Conservation (phyloP, 495 filamentous ascomycete species). For the Aspergillus kassunensis region DNA sequence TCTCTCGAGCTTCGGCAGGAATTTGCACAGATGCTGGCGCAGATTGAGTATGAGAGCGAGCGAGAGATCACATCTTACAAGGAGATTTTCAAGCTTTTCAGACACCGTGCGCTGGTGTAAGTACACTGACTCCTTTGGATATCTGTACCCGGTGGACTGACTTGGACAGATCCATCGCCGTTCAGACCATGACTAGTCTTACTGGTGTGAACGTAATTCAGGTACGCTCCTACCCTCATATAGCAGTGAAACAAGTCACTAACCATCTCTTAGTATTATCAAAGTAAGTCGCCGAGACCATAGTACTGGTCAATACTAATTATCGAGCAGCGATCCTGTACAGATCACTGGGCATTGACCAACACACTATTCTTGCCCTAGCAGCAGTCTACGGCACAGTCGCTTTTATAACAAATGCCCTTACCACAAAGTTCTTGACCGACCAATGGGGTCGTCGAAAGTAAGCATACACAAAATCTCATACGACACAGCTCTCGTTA, state of each 20-base stretch:
- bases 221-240: conserved; percentile 21
- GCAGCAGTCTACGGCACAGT: conserved; percentile 54
- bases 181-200: conserved; percentile 56
- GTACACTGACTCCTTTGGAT: conserved; percentile 9
- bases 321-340: conserved; percentile 44
- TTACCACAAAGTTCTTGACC: conserved; percentile 52
- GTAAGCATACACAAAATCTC: conserved; percentile 22
- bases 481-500: background rate
- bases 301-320: background rate
- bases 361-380: conserved; percentile 48
- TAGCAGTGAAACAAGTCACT: background rate
- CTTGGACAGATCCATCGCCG: conserved; percentile 44
- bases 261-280: conserved; percentile 41
- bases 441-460: conserved; percentile 61
- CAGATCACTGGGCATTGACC: conserved; percentile 51
- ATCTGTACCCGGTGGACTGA: background rate
- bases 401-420: conserved; percentile 48
- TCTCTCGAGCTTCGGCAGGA: conserved; percentile 49
- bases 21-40: conserved; percentile 51
- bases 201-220: conserved; percentile 56
- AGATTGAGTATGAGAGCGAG: conserved; percentile 60
- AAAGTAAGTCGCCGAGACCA: conserved; percentile 34
- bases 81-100: conserved; percentile 51
- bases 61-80: conserved; percentile 49
- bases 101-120: conserved; percentile 47